phyloP scores from a whole-genome alignment of 2,329 filamentous ascomycete genomes.

The Cladobotryum mycophilum region DNA sequence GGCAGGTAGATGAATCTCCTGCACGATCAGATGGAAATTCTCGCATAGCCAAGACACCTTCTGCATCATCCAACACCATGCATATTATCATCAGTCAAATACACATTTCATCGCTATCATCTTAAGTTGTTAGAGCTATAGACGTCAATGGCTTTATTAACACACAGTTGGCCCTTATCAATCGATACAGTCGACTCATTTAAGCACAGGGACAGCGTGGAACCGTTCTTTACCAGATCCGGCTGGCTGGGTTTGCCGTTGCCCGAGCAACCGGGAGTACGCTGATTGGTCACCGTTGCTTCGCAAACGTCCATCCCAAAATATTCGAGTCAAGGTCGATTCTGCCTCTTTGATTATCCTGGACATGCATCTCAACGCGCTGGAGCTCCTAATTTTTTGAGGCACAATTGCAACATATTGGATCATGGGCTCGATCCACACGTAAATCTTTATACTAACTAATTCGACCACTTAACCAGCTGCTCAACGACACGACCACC shows the following conservation, averaged over 20 bases:
- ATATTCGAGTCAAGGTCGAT: conserved; percentile 15
- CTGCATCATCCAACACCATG: too few species aligned
- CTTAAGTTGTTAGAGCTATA: too few species aligned
- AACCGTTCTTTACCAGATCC: too few species aligned
- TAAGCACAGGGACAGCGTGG: too few species aligned
- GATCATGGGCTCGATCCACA: conserved; percentile 34
- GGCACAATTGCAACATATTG: conserved; percentile 21
- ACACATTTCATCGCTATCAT: too few species aligned
- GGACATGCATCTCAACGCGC: conserved; percentile 9
- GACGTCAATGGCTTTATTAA: too few species aligned
- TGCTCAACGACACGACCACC: conserved; percentile 14
- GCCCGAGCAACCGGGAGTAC: conserved; percentile 23
- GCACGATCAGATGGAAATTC: too few species aligned
- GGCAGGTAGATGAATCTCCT: too few species aligned
- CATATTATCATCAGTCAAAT: too few species aligned
- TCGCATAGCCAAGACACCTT: too few species aligned
- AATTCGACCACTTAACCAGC: conserved; percentile 14
- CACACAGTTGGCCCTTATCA: too few species aligned
- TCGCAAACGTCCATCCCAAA: conserved; percentile 19
- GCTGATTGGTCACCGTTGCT: conserved; percentile 24
- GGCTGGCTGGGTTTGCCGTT: conserved; percentile 18
- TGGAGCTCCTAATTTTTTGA: conserved; percentile 7
- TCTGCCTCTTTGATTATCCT: conserved; percentile 10
- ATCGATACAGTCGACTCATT: too few species aligned
- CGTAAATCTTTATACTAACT: conserved; percentile 33